Percentiles rank a stretch among this genome's conserved stretches.
Evolutionary conservation across 352 stramenopile genomes (phyloP).

Genomic region (Globisporangium cystogenes): DNA sequence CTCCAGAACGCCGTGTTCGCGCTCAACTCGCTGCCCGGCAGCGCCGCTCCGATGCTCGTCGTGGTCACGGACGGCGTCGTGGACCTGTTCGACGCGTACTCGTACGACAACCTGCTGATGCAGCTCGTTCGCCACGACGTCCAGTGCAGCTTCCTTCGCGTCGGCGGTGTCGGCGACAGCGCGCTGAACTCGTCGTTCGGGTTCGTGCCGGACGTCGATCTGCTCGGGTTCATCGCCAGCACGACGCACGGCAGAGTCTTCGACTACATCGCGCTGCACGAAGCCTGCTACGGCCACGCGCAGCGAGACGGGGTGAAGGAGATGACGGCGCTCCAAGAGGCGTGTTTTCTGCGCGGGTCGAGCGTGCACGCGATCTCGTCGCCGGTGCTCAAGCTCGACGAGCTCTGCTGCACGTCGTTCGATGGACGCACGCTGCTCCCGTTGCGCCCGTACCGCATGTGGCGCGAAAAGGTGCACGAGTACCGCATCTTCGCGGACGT

Average conservation of each 20-base stretch:
- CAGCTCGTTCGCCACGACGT: constrained; percentile 87
- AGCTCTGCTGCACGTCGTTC: constrained; percentile 66
- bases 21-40: constrained; percentile 75
- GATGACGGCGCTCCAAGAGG: constrained; percentile 61
- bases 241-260: constrained; percentile 64
- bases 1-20: constrained; percentile 86
- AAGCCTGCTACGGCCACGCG: constrained; percentile 39
- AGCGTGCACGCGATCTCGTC: constrained; percentile 61
- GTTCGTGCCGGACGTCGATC: constrained; percentile 76
- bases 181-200: constrained; percentile 72
- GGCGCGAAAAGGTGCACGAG: constrained; percentile 85
- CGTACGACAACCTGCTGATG: constrained; percentile 86
- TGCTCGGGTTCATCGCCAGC: constrained; percentile 72
- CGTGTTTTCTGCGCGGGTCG: constrained; percentile 59
- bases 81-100: constrained; percentile 69
- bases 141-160: constrained; percentile 76
- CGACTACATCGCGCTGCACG: constrained; percentile 52
- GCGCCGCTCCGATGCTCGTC: constrained; percentile 74
- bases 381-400: constrained; percentile 62
- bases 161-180: constrained; percentile 46
- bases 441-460: constrained; percentile 78
- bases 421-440: constrained; percentile 55
- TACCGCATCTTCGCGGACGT: constrained; percentile 82
- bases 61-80: constrained; percentile 83
- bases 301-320: constrained; percentile 25